Conservation (phyloP, 1,284 basidiomycete genomes). For the Fomitopsis pinicola region DNA sequence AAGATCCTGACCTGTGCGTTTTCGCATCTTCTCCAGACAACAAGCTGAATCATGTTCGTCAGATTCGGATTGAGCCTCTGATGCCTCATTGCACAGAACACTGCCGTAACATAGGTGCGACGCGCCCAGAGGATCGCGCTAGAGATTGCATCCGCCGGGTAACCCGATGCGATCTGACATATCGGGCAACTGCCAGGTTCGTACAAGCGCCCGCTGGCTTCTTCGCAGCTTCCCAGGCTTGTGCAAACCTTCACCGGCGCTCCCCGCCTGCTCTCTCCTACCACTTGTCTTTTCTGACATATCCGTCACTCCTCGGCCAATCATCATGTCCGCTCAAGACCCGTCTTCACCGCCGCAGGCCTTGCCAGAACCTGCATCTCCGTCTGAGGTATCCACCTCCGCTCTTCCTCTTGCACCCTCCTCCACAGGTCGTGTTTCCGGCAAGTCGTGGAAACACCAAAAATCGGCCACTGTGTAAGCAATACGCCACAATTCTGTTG, state of each 20-base stretch:
- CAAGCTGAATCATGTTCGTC: background rate
- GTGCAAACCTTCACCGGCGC: background rate
- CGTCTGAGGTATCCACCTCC: background rate
- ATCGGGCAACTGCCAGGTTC: background rate
- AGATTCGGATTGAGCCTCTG: background rate
- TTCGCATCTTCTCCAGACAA: background rate
- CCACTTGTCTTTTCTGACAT: conserved; percentile 1
- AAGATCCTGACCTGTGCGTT: background rate
- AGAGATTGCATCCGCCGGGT: background rate
- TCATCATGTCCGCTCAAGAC: background rate
- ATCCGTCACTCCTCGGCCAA: background rate
- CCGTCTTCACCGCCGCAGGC: background rate
- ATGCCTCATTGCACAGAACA: background rate
- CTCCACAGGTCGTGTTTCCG: conserved; percentile 55
- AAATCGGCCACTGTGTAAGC: conserved; percentile 64
- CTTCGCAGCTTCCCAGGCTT: background rate
- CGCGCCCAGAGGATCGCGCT: too few relatives aligned
- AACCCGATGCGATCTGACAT: background rate
- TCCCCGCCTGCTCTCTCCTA: background rate
- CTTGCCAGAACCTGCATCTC: background rate
- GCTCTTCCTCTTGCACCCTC: conserved; percentile 44
- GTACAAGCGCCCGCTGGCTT: background rate
- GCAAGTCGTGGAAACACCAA: conserved; percentile 62
- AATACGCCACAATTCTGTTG: background rate
- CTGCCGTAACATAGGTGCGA: background rate